These are phyloP conservation scores for Tephrocybe rancida DNA, from an alignment of 768 basidiomycete species.

Conservation along the genomic window DNA sequence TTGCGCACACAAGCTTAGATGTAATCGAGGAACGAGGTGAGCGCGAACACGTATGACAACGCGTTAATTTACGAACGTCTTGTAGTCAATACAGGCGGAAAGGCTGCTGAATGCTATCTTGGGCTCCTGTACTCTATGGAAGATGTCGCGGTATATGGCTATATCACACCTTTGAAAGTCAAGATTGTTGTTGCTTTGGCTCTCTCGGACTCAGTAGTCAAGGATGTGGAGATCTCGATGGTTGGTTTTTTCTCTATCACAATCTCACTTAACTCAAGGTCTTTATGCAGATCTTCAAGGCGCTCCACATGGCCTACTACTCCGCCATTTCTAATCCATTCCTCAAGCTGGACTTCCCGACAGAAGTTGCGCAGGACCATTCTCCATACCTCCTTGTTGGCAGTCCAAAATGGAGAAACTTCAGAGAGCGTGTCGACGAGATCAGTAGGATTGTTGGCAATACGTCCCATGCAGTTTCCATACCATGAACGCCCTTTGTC, in stretches of 20 bases:
- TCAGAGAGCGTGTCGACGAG: conserved; percentile 74
- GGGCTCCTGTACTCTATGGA: conserved; percentile 90
- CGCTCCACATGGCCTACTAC: conserved; percentile 88
- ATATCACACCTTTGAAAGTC: conserved; percentile 84
- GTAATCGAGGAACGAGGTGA: conserved; percentile 90
- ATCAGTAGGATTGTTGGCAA: conserved; percentile 64
- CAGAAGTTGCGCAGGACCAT: conserved; percentile 52
- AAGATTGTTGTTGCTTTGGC: conserved; percentile 86
- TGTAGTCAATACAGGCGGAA: conserved; percentile 51
- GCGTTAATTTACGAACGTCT: conserved; percentile 1
- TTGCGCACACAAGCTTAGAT: conserved; percentile 89
- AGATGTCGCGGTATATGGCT: conserved; percentile 91
- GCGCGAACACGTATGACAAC: conserved; percentile 22
- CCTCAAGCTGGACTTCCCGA: conserved; percentile 59
- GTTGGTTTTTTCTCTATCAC: conserved; percentile 41
- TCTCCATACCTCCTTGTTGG: conserved; percentile 60
- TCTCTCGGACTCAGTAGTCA: conserved; percentile 78
- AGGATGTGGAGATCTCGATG: conserved; percentile 76
- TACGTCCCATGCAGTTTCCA: conserved; percentile 26
- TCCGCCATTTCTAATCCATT: conserved; percentile 86
- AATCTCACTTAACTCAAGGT: not conserved
- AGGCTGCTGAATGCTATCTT: conserved; percentile 78
- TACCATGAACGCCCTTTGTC: conserved; percentile 10
- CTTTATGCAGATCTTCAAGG: conserved; percentile 73
- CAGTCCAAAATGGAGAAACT: conserved; percentile 66